These are phyloP conservation scores for Lyophyllum semitale DNA, from an alignment of 768 basidiomycete genomes.

Conservation along the genomic window DNA sequence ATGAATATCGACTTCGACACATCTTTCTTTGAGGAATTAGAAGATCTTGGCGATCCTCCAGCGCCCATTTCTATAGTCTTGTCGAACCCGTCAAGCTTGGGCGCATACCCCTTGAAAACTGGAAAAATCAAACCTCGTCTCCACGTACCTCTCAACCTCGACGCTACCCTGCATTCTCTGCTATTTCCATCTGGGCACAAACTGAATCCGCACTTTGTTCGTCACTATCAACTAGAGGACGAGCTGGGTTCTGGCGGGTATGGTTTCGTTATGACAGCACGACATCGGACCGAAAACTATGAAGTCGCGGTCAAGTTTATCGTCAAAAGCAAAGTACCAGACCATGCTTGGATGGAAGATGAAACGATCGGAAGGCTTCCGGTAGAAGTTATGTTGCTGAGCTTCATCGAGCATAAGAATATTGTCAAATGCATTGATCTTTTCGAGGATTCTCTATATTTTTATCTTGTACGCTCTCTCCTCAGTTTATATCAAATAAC, in stretches of 20 bases:
- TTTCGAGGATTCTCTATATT: constrained; percentile 82
- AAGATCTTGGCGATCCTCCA: constrained; percentile 4
- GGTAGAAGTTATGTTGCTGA: constrained; percentile 79
- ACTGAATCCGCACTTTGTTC: constrained; percentile 62
- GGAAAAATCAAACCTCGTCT: constrained; percentile 8
- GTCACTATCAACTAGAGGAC: constrained; percentile 62
- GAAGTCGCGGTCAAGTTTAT: constrained; percentile 97
- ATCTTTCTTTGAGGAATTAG: constrained; percentile 11
- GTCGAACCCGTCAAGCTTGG: constrained; percentile 12
- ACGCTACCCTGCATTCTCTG: constrained; percentile 36
- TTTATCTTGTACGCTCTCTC: constrained; percentile 71
- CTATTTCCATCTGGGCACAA: constrained; percentile 62
- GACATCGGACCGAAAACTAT: constrained; percentile 52
- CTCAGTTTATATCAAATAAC: neutral
- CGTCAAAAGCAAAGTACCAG: constrained; percentile 71
- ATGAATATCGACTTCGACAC: constrained; percentile 5
- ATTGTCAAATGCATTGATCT: constrained; percentile 84
- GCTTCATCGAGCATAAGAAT: constrained; percentile 72
- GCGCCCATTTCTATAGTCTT: constrained; percentile 3
- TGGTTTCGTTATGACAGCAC: constrained; percentile 91
- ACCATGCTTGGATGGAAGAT: constrained; percentile 65
- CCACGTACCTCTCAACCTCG: constrained; percentile 26
- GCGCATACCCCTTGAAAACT: constrained; percentile 6
- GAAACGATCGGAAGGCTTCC: constrained; percentile 66
- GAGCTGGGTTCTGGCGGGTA: constrained; percentile 92